A percentile compares a stretch with the other conserved stretches of the same genome.
phyloP scores from a whole-genome alignment of 2,329 filamentous ascomycete genomes.

The Venturia effusa region DNA sequence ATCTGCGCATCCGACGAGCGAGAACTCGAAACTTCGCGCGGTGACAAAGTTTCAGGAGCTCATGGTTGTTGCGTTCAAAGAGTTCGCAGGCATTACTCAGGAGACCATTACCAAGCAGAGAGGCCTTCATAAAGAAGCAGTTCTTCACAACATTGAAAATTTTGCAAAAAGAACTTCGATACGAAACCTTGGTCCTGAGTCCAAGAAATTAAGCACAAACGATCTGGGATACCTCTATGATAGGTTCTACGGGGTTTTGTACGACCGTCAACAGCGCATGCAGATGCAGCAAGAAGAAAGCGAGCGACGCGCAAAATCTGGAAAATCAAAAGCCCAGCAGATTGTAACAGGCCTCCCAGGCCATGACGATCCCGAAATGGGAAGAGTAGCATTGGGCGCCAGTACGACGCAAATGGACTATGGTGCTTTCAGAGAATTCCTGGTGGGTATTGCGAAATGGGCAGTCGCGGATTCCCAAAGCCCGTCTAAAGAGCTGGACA shows the following conservation, averaged over 20 bases:
- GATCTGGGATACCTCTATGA: constrained; percentile 89
- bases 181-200: constrained; percentile 87
- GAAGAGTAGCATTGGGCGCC: constrained; percentile 75
- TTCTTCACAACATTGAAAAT: constrained; percentile 90
- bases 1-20: constrained; percentile 88
- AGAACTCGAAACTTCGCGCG: constrained; percentile 85
- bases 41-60: constrained; percentile 96
- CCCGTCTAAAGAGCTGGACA: constrained; percentile 39
- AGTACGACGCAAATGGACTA: constrained; percentile 96
- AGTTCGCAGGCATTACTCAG: constrained; percentile 93
- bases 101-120: constrained; percentile 81
- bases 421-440: constrained; percentile 86
- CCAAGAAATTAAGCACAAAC: constrained; percentile 75
- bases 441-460: constrained; percentile 83
- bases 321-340: constrained; percentile 45
- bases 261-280: constrained; percentile 79
- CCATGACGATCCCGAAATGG: constrained; percentile 56
- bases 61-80: constrained; percentile 98
- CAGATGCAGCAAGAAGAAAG: constrained; percentile 53
- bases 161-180: constrained; percentile 97
- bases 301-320: constrained; percentile 60
- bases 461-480: constrained; percentile 77
- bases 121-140: constrained; percentile 84
- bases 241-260: constrained; percentile 82
- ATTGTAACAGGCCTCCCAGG: constrained; percentile 37